phyloP scores from a whole-genome alignment of 2,329 filamentous ascomycete genomes.

The Lomentospora prolificans region DNA sequence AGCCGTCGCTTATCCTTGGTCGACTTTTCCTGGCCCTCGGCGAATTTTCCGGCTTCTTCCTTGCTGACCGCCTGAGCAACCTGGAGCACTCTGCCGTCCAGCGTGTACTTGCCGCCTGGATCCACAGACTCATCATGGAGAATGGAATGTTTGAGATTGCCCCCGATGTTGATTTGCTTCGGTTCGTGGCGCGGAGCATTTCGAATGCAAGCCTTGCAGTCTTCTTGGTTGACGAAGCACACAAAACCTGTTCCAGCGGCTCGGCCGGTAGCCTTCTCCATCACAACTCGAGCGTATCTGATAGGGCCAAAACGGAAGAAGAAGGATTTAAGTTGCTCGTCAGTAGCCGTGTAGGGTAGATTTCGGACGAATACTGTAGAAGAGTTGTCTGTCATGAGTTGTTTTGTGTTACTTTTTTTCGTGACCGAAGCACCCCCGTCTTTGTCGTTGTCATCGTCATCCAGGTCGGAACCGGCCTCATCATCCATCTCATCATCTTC shows the following conservation, averaged over 20 bases:
- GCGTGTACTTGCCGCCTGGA: slow-evolving; percentile 72
- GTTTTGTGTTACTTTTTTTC: slow-evolving; percentile 21
- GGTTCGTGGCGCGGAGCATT: slow-evolving; percentile 54
- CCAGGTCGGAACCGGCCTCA: slow-evolving; percentile 32
- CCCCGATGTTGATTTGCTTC: slow-evolving; percentile 14
- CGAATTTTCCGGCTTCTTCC: slow-evolving; percentile 65
- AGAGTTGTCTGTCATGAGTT: slow-evolving; percentile 48
- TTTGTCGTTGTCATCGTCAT: slow-evolving; percentile 36
- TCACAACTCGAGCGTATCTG: slow-evolving; percentile 82
- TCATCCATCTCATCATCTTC: slow-evolving; percentile 35
- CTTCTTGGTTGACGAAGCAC: slow-evolving; percentile 71
- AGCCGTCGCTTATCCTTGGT: slow-evolving; percentile 86
- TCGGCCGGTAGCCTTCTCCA: slow-evolving; percentile 75
- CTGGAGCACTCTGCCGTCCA: slow-evolving; percentile 81
- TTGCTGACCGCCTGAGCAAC: slow-evolving; percentile 79
- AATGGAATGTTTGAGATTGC: slow-evolving; percentile 64
- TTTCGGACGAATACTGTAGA: slow-evolving; percentile 89
- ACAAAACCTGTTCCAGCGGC: slow-evolving; percentile 92
- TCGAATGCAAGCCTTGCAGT: slow-evolving; percentile 68
- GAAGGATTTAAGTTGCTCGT: slow-evolving; percentile 73
- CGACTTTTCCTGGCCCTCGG: slow-evolving; percentile 56
- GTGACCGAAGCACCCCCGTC: slow-evolving; percentile 28
- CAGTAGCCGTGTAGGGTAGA: slow-evolving; percentile 77
- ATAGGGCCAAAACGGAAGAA: slow-evolving; percentile 83
- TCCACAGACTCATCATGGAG: slow-evolving; percentile 81